These are phyloP conservation scores for Suillus spraguei DNA, from an alignment of 768 basidiomycete genomes.

Conservation along the genomic window DNA sequence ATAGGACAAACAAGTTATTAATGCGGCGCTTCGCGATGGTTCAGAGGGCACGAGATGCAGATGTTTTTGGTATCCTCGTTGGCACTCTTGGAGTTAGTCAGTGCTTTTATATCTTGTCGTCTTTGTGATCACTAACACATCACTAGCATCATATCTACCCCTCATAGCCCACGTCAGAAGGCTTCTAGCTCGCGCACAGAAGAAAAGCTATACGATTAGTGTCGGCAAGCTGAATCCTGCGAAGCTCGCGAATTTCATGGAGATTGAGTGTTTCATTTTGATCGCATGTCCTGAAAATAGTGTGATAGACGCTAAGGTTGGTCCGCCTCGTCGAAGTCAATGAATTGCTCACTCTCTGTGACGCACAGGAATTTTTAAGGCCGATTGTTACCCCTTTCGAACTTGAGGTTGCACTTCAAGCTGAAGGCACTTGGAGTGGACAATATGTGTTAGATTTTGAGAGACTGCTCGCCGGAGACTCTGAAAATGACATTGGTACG, in stretches of 20 bases:
- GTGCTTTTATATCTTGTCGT: constrained; percentile 23
- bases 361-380: constrained; percentile 76
- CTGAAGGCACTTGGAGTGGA: constrained; percentile 72
- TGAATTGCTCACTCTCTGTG: background rate
- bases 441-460: constrained; percentile 81
- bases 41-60: constrained; percentile 87
- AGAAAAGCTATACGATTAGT: constrained; percentile 93
- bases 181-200: constrained; percentile 63
- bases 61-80: constrained; percentile 94
- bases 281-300: constrained; percentile 96
- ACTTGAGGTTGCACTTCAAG: constrained; percentile 75
- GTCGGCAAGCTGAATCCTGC: constrained; percentile 95
- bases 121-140: background rate
- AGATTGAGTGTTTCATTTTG: constrained; percentile 94
- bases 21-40: constrained; percentile 89
- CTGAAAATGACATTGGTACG: constrained; percentile 16
- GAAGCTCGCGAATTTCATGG: constrained; percentile 94
- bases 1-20: constrained; percentile 74
- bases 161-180: constrained; percentile 81
- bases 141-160: constrained; percentile 78
- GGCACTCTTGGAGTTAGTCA: constrained; percentile 89
- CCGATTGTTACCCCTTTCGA: constrained; percentile 97
- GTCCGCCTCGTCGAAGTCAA: constrained; percentile 3
- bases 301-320: constrained; percentile 70
- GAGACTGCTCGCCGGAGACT: constrained; percentile 46